phyloP scores from a whole-genome alignment of 2,329 filamentous ascomycete species.

The Pseudogymnoascus sp. region DNA sequence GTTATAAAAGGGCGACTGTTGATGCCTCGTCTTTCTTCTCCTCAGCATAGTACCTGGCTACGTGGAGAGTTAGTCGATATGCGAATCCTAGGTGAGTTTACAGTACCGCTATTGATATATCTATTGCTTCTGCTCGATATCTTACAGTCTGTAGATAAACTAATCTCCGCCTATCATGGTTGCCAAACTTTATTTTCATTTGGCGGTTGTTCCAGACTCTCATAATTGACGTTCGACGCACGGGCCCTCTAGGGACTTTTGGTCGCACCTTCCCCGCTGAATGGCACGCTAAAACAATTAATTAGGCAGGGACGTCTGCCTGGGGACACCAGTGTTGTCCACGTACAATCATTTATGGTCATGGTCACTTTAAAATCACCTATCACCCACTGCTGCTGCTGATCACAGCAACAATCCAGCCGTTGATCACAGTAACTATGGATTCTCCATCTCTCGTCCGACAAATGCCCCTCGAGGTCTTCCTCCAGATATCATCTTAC shows the following conservation, averaged over 20 bases:
- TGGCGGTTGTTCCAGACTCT: neutral
- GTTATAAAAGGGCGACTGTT: neutral
- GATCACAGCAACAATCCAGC: neutral
- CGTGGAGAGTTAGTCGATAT: no score
- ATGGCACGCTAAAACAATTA: neutral
- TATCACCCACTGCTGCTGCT: neutral
- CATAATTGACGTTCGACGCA: neutral
- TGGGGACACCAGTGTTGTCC: neutral
- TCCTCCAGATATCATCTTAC: constrained; percentile 45
- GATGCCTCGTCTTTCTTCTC: neutral
- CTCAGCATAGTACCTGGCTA: neutral
- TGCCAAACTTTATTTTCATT: neutral
- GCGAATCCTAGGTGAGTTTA: no score
- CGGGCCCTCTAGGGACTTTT: neutral
- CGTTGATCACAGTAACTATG: neutral
- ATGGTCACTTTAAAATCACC: neutral
- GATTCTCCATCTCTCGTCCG: constrained; percentile 12
- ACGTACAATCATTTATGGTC: neutral
- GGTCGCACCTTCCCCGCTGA: neutral
- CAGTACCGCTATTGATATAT: no score
- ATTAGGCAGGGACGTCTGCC: neutral
- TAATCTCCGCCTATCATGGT: neutral
- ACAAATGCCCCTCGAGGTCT: constrained; percentile 33
- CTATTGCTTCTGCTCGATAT: no score
- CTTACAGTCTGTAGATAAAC: neutral